Conservation (phyloP, 768 basidiomycete genomes). For the Collybia mongolica region DNA sequence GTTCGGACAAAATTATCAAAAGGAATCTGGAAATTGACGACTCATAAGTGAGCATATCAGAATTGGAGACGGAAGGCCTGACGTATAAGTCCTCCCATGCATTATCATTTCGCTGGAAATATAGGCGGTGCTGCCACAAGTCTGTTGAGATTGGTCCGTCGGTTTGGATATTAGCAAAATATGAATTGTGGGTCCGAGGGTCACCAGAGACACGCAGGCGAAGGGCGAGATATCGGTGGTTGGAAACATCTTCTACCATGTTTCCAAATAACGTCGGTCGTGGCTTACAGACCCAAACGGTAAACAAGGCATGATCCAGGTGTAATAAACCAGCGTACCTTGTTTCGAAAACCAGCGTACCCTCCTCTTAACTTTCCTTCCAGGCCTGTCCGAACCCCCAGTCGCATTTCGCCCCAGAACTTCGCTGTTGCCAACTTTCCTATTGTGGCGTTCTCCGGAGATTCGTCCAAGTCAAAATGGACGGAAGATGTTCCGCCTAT, state of each 20-base stretch:
- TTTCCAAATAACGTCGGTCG: constrained; percentile 88
- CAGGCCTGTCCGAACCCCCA: constrained; percentile 65
- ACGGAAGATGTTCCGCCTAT: constrained; percentile 83
- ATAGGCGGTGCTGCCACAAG: constrained; percentile 95
- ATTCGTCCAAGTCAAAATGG: constrained; percentile 67
- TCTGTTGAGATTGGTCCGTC: constrained; percentile 79
- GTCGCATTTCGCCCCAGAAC: constrained; percentile 81
- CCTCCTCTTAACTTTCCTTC: constrained; percentile 75
- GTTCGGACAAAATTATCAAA: constrained; percentile 75
- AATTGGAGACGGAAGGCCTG: constrained; percentile 25
- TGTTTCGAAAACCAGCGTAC: constrained; percentile 89
- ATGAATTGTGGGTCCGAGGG: constrained; percentile 74
- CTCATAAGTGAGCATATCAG: constrained; percentile 5
- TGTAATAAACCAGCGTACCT: constrained; percentile 40
- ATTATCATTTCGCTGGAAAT: constrained; percentile 62
- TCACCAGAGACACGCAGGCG: constrained; percentile 79
- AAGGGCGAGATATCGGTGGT: constrained; percentile 78
- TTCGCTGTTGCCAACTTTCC: constrained; percentile 54
- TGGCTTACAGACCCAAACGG: constrained; percentile 36
- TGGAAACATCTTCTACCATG: constrained; percentile 78
- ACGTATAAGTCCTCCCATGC: constrained; percentile 85
- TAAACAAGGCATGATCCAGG: not conserved
- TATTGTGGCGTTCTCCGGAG: constrained; percentile 40
- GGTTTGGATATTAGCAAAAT: constrained; percentile 93
- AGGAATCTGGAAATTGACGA: constrained; percentile 59